A percentile compares a stretch with the other conserved stretches of the same genome.
phyloP scores from a whole-genome alignment of 2,329 filamentous ascomycete species.

The Fusarium udum region DNA sequence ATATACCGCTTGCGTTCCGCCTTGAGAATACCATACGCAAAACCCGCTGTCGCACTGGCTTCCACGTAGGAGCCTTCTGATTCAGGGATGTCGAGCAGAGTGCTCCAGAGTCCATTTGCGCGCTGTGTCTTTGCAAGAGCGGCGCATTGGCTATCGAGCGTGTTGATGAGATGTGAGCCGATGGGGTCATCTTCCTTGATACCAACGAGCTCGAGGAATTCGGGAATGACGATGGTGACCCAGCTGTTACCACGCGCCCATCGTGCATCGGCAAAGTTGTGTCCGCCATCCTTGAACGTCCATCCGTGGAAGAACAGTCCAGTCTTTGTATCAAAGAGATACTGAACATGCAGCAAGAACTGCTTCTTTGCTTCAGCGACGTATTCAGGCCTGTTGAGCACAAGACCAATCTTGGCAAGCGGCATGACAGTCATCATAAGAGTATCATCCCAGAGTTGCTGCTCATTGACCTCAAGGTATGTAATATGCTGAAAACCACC shows the following conservation, averaged over 20 bases:
- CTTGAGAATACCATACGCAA: conserved; percentile 83
- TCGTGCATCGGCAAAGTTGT: conserved; percentile 67
- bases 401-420: conserved; percentile 79
- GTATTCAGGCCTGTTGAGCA: conserved; percentile 76
- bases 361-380: conserved; percentile 81
- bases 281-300: conserved; percentile 75
- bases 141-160: conserved; percentile 74
- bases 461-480: conserved; percentile 74
- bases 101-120: conserved; percentile 75
- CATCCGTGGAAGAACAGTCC: conserved; percentile 86
- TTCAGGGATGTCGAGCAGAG: conserved; percentile 73
- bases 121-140: conserved; percentile 71
- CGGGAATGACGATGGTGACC: conserved; percentile 85
- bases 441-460: conserved; percentile 86
- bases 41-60: conserved; percentile 81
- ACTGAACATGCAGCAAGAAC: conserved; percentile 81
- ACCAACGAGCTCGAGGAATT: conserved; percentile 78
- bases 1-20: conserved; percentile 76
- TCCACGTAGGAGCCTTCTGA: conserved; percentile 78
- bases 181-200: conserved; percentile 71
- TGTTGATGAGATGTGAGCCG: conserved; percentile 66
- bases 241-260: conserved; percentile 74
- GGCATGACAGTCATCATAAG: conserved; percentile 89
- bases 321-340: conserved; percentile 76
- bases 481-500: conserved; percentile 81